Conservation (phyloP, 2,329 filamentous ascomycete genomes). For the Exophiala dermatitidis region DNA sequence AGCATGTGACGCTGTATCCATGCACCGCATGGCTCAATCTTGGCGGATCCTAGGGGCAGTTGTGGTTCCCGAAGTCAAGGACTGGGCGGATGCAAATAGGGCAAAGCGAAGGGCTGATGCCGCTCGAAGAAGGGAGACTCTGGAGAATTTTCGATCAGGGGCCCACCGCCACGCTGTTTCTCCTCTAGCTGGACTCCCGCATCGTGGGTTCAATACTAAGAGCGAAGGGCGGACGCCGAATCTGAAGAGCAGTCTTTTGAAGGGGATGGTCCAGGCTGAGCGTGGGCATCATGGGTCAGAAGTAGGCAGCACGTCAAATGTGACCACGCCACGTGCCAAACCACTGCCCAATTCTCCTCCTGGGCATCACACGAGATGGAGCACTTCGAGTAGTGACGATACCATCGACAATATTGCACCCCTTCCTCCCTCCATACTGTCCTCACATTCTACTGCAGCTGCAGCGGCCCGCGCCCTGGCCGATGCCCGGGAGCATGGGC, state of each 20-base stretch:
- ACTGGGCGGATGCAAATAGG: conserved; percentile 33
- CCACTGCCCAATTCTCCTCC: conserved; percentile 41
- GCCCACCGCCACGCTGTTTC: conserved; percentile 8
- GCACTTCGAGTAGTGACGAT: conserved; percentile 31
- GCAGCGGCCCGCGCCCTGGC: conserved; percentile 23
- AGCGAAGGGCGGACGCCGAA: conserved; percentile 31
- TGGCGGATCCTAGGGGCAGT: conserved; percentile 52
- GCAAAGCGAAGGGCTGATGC: conserved; percentile 30
- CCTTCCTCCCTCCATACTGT: conserved; percentile 39
- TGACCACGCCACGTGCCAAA: conserved; percentile 49
- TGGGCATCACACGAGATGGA: conserved; percentile 29
- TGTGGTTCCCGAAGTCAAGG: conserved; percentile 44
- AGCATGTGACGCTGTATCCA: conserved; percentile 45
- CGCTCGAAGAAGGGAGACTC: conserved; percentile 10
- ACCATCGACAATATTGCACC: conserved; percentile 36
- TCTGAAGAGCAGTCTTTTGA: conserved; percentile 39
- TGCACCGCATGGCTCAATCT: conserved; percentile 49
- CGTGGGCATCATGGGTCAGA: conserved; percentile 32
- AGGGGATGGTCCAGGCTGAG: conserved; percentile 37
- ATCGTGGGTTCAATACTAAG: conserved; percentile 11
- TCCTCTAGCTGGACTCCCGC: conserved; percentile 15
- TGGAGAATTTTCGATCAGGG: conserved; percentile 16
- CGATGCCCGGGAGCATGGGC: conserved; percentile 21
- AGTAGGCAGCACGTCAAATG: conserved; percentile 47
- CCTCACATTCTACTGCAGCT: conserved; percentile 31